Percentiles rank a stretch among this genome's conserved stretches.
phyloP scores from a whole-genome alignment of 2,329 filamentous ascomycete species.

The Diaporthe capsici region DNA sequence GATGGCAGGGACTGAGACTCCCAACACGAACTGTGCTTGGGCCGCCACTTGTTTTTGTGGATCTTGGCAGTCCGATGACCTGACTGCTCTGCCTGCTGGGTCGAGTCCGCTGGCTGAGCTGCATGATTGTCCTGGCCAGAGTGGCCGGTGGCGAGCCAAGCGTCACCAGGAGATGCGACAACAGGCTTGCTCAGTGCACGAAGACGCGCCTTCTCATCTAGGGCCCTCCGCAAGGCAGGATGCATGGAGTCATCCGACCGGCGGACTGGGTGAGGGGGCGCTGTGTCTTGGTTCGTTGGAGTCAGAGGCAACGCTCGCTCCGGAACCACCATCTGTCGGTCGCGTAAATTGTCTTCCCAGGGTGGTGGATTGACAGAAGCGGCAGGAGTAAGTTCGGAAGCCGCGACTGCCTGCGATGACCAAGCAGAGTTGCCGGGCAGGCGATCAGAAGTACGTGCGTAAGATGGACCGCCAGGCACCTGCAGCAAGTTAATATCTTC shows the following conservation, averaged over 20 bases:
- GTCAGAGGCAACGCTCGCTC: background rate
- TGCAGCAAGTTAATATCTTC: background rate
- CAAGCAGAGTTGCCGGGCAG: background rate
- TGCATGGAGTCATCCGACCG: background rate
- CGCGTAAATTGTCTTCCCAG: background rate
- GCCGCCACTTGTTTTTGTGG: slow-evolving; percentile 30
- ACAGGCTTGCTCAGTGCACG: background rate
- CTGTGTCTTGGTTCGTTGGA: background rate
- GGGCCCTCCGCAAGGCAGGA: background rate
- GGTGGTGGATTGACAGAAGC: background rate
- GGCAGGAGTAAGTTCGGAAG: background rate
- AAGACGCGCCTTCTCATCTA: background rate
- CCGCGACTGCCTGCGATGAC: background rate
- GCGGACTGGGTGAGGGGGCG: background rate
- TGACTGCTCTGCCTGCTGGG: background rate
- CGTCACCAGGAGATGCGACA: background rate
- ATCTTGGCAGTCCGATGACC: background rate
- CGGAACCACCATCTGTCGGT: background rate
- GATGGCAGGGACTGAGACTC: slow-evolving; percentile 38
- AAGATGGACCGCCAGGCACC: background rate
- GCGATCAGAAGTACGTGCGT: background rate
- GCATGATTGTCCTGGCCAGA: background rate
- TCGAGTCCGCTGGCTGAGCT: background rate
- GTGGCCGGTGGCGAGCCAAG: background rate
- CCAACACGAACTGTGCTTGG: slow-evolving; percentile 23